Evolutionary conservation across 805 yeast species (phyloP), one percentile per base, ranked within the genome.

Genomic region (Cyberlindnera euphorbiiphila): DNA sequence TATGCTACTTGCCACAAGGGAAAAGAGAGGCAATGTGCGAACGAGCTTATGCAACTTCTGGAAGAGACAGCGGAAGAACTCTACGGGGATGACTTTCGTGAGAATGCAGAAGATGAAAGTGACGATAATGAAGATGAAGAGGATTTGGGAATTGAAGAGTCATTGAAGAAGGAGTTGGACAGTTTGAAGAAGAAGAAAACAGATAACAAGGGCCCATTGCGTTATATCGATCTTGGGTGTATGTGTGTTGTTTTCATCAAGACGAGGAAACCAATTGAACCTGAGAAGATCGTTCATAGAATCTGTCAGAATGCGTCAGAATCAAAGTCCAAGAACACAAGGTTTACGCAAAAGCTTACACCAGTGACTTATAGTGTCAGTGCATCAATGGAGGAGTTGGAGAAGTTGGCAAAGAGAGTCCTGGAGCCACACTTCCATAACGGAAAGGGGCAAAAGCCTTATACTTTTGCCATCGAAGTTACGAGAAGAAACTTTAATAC

Each of bases 1-100:
- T 93, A 85, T 60, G 95, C 88, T 10, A 85, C 98, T 0, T 91
- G 97, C 60, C 75, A 78, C 34, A 71, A 96, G 50, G 82, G 83
- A 25, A 78, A 81, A 42, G 98, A 93, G 58, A 71, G 71, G 37
- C 78, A 73, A 36, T 86, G 94, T 43, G 72, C 81, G n/a, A 77
- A 76, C 45, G 97, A 88, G 57, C 62, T 88, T 49, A 68, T 74
- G 43, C 59, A 66, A 39, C 55, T 86, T 9, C 70, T 88, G 28
- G 62, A 65, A 34, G 86, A 80, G 14, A 70, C 73, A 30, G 46
- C 71, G 11, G 70, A 70, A 37, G 72, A 70, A 42, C 59, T 62
- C 22, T 73, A 71, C 41, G 66, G 66, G 8, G 64, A 59, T n/a
- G 62, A 62, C 36, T 43, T 44, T 2, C 56, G 34, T 6, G 47